These are phyloP conservation scores for Prinsepia uniflora DNA, from an alignment of 306 rosid species.

Conservation along the genomic window DNA sequence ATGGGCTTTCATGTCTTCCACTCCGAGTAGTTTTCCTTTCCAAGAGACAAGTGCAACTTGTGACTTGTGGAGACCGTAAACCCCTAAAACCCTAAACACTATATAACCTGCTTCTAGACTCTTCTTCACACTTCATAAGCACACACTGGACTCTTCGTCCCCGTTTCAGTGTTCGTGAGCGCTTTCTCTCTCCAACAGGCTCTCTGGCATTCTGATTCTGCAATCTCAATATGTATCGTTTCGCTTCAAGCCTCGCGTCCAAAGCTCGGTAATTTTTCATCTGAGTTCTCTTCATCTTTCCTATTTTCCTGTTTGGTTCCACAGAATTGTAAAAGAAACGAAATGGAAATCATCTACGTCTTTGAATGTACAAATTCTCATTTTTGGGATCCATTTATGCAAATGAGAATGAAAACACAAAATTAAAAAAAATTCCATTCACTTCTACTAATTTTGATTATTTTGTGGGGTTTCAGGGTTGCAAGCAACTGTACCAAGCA, in stretches of 20 bases:
- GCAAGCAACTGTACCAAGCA: slow-evolving; percentile 64
- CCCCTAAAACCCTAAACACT: slow-evolving; percentile 77
- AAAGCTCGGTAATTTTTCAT: slow-evolving; percentile 57
- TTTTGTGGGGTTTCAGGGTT: slow-evolving; percentile 41
- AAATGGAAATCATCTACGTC: neutral
- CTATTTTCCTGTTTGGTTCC: slow-evolving; percentile 1
- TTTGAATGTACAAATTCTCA: neutral
- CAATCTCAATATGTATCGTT: slow-evolving; percentile 63
- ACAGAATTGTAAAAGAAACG: neutral
- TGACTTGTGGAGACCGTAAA: neutral
- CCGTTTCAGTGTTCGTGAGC: neutral
- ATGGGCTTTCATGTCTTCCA: neutral
- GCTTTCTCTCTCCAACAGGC: neutral
- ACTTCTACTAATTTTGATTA: neutral
- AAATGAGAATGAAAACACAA: no score
- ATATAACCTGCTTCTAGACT: slow-evolving; percentile 53
- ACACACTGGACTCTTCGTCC: neutral
- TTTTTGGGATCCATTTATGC: neutral
- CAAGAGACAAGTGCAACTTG: neutral
- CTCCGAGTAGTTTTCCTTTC: neutral
- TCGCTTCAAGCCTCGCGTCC: slow-evolving; percentile 74
- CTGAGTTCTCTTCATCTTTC: neutral
- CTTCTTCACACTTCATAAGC: slow-evolving; percentile 44
- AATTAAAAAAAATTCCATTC: no score
- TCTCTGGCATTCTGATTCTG: neutral